Evolutionary conservation across 805 yeast species (phyloP).

Genomic region (Kodamaea restingae): DNA sequence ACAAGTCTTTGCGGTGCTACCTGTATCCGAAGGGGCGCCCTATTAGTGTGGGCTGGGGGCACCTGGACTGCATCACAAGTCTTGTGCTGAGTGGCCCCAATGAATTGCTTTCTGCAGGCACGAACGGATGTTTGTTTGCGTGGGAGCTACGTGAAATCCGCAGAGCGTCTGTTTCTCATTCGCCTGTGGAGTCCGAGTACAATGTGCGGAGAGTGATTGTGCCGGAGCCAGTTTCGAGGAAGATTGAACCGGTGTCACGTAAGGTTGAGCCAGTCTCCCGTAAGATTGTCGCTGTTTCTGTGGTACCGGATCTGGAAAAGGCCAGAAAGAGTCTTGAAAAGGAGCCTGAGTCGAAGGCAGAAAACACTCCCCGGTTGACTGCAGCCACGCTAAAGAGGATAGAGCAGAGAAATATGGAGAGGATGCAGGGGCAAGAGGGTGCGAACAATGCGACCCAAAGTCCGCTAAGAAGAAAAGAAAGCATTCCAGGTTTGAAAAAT

Average conservation of each 20-base stretch:
- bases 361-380: conserved; percentile 21
- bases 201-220: no score
- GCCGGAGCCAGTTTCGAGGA: conserved; percentile 25
- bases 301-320: no score
- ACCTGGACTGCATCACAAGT: conserved; percentile 38
- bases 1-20: conserved; percentile 54
- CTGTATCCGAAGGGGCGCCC: conserved; percentile 43
- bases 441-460: no score
- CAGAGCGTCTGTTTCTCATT: no score
- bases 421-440: conserved; percentile 9
- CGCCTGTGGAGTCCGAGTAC: no score
- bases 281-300: no score
- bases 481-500: no score
- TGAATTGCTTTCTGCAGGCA: conserved; percentile 41
- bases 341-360: background rate
- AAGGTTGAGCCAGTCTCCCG: no score
- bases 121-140: conserved; percentile 51
- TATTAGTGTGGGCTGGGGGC: conserved; percentile 54
- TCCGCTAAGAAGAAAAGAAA: no score
- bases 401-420: conserved; percentile 18
- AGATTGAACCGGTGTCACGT: conserved; percentile 27
- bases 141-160: conserved; percentile 36
- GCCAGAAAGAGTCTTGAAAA: no score
- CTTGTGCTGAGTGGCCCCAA: conserved; percentile 5
- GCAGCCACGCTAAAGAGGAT: conserved; percentile 33